phyloP scores from a whole-genome alignment of 2,329 filamentous ascomycete species.

The Ceratocystis diversiconidia region DNA sequence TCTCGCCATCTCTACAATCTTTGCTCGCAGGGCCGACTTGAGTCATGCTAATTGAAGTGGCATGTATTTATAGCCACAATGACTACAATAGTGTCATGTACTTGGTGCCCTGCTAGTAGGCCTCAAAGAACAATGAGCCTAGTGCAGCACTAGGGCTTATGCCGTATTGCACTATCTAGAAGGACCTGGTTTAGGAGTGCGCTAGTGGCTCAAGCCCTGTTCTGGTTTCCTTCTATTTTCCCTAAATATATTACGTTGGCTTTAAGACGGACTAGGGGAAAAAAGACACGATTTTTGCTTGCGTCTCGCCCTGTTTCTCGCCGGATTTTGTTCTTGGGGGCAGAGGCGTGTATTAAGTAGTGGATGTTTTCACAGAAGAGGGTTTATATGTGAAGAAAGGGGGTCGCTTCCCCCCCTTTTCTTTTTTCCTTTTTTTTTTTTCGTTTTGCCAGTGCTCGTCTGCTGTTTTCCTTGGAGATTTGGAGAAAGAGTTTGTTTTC shows the following conservation, averaged over 20 bases:
- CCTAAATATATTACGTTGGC: no score
- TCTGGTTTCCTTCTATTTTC: background rate
- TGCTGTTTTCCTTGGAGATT: background rate
- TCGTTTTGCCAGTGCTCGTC: no score
- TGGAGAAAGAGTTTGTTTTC: background rate
- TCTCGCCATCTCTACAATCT: background rate
- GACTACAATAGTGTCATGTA: background rate
- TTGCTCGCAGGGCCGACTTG: background rate
- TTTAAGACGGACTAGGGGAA: no score
- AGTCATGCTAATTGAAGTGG: background rate
- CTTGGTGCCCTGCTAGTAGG: background rate
- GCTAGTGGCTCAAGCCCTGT: background rate
- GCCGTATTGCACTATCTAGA: background rate
- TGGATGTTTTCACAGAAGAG: background rate
- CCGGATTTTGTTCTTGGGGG: background rate
- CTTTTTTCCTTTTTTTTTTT: background rate
- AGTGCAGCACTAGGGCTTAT: background rate
- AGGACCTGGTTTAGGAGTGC: background rate
- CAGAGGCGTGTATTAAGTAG: background rate
- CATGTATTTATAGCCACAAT: background rate
- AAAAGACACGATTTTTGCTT: no score
- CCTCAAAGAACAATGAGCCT: background rate
- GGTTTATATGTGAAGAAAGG: background rate
- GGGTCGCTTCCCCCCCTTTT: background rate
- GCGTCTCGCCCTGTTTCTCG: background rate